Evolutionary conservation across 495 filamentous ascomycete genomes (phyloP), one percentile per base, ranked within the genome.

Genomic region (Thermothielavioides terrestris): DNA sequence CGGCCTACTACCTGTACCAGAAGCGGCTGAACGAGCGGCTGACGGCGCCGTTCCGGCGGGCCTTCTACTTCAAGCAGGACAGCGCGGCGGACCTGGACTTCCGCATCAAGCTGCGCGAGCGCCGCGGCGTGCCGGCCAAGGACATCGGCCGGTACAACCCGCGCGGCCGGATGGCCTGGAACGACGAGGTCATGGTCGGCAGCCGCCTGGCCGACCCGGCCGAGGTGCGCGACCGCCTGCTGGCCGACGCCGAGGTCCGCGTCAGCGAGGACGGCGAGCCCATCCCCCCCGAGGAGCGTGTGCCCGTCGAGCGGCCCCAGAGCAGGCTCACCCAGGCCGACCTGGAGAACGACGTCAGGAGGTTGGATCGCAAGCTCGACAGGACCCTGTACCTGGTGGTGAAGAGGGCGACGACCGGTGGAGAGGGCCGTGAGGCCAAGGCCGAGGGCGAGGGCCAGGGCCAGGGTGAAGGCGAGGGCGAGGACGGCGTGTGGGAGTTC

Each of bases 31-130:
- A 99, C 68, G 92, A 99, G 72, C 88, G 92, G 10, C 75, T 95
- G 26, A 80, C 81, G 10, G 76, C 91, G 8, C 90, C 91, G 2
- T 99, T 99, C 72, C 85, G 84, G 15, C 80, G 85, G 44, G 89
- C 86, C 65, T 92, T 96, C 69, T 99, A 94, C 77, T 94, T 89
- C 84, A 94, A 94, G 75, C 83, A 82, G 54, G 88, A 84, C 58
- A 94, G 90, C 0, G 82, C 88, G 0, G 72, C 78, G 6, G 88
- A 94, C 56, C 71, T 84, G 21, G 92, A 95, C 67, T 97, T 88
- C 88, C 86, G 91, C 68, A 77, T 85, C 60, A 95, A 95, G 68
- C 75, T 84, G 36, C 75, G 76, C 56, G 81, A 86, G 58, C 81
- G 88, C 31, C 76, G 80, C 57, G 58, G 64, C 44, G 84, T 86